Evolutionary conservation across 108 stramenopile genomes (phyloP).

Genomic region (Parietichytrium sp.): DNA sequence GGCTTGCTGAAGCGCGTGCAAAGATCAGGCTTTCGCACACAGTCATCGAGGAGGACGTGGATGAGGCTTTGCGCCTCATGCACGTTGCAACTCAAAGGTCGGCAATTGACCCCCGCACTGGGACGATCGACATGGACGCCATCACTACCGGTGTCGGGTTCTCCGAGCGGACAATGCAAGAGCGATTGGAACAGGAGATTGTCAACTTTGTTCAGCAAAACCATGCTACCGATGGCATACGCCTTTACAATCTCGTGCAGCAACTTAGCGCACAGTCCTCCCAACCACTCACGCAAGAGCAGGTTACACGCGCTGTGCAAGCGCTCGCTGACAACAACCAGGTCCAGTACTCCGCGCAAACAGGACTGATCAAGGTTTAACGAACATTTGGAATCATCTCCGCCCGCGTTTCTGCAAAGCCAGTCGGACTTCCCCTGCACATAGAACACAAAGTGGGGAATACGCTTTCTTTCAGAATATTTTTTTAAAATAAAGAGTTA

Average conservation of each 20-base stretch:
- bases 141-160: conserved; percentile 75
- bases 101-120: conserved; percentile 94
- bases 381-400: too few relatives aligned
- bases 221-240: neutral
- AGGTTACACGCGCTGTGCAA: conserved; percentile 20
- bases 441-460: too few relatives aligned
- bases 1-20: conserved; percentile 88
- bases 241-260: neutral
- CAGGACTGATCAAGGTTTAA: conserved; percentile 22
- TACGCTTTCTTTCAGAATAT: too few relatives aligned
- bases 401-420: too few relatives aligned
- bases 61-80: conserved; percentile 90
- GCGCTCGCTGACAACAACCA: neutral
- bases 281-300: neutral
- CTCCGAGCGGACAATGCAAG: neutral
- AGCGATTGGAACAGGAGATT: neutral
- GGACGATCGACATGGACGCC: conserved; percentile 98
- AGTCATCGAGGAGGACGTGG: conserved; percentile 78
- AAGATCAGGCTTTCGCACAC: conserved; percentile 74
- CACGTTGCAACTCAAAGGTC: conserved; percentile 92
- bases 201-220: neutral
- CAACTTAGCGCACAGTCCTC: neutral
- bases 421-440: too few relatives aligned
- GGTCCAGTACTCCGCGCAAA: neutral
- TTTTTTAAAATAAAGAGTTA: too few relatives aligned